Evolutionary conservation across 805 yeast genomes (phyloP), one percentile per base, ranked within the genome.

Genomic region (fission yeast (Schizosaccharomyces pombe)): DNA sequence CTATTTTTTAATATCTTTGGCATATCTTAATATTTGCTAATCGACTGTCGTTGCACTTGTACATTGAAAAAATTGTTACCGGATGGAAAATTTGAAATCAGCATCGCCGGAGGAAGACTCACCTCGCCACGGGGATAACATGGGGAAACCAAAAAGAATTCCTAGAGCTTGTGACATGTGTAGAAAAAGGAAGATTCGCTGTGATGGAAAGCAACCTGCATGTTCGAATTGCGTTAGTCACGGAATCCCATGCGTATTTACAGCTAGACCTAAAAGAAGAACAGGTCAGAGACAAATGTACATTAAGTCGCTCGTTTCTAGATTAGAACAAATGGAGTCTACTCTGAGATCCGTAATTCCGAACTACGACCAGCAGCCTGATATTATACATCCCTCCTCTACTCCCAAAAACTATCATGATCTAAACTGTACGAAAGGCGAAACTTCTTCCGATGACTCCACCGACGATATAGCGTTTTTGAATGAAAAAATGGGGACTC

Each of bases 121-220:
- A 6, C 22, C 43, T 9, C 43, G 22, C 8, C n/a, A 19, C 8
- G 22, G 22, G 2, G 43, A 37, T 16, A 37, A 8, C 43, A 37
- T 54, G 16, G 30, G 47, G 19, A 60, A 60, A 39, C 58, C 72
- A 39, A 63, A 70, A 37, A 61, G 76, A 47, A 69, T 67, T 24
- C 62, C 68, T 43, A 68, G 69, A 53, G 76, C 77, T 4, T 74
- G 77, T 60, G 76, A 73, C 58, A 67, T 64, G 37, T 74, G 77
- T 54, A 67, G 72, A n/a, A 68, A 65, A 49, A 64, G 70, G 57
- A 70, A 70, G 61, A 68, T 67, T 58, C 66, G 66, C 54, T 70
- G 73, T 56, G 65, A 70, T 59, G 72, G 71, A 5, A 60, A 57
- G 29, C 9, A 56, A 8, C 62, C 61, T 1, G 63, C 64, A n/a